Evolutionary conservation across 1,139 yeast genomes (phyloP).

Genomic region (Yamadazyma aaseri): DNA sequence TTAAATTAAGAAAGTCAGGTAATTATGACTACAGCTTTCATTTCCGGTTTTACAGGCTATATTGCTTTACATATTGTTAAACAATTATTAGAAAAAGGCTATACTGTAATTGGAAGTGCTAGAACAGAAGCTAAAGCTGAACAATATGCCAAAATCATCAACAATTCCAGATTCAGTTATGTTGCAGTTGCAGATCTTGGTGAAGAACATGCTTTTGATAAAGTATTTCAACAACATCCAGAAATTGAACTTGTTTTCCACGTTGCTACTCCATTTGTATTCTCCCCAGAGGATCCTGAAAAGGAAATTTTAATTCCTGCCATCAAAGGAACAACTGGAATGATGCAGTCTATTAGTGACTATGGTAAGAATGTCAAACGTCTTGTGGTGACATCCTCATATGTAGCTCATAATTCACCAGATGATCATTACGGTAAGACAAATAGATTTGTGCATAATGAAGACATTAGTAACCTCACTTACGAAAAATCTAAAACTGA

Average conservation of each 20-base stretch:
- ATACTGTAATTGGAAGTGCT: constrained; percentile 28
- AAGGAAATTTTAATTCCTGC: constrained; percentile 25
- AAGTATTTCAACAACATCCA: constrained; percentile 13
- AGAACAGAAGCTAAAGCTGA: constrained; percentile 25
- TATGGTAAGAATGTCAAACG: constrained; percentile 26
- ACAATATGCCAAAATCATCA: constrained; percentile 15
- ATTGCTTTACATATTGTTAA: constrained; percentile 30
- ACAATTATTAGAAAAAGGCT: constrained; percentile 20
- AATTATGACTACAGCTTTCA: constrained; percentile 6
- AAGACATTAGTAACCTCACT: constrained; percentile 27
- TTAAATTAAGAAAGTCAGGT: too few relatives aligned
- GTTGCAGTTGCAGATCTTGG: constrained; percentile 21
- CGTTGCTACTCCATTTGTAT: constrained; percentile 15
- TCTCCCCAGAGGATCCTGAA: constrained; percentile 15
- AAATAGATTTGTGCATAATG: constrained; percentile 27
- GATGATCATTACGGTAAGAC: constrained; percentile 23
- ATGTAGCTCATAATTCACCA: constrained; percentile 26
- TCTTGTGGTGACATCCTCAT: constrained; percentile 39
- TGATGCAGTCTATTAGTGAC: constrained; percentile 24
- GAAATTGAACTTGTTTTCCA: constrained; percentile 17
- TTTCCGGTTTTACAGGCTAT: constrained; percentile 12
- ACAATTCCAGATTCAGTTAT: constrained; percentile 20
- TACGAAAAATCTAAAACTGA: constrained; percentile 21
- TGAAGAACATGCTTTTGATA: constrained; percentile 14
- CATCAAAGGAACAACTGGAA: constrained; percentile 32